A percentile compares a stretch with the other conserved stretches of the same genome.
Conservation (phyloP, 208 protist species). For the Naegleria lovaniensis region DNA sequence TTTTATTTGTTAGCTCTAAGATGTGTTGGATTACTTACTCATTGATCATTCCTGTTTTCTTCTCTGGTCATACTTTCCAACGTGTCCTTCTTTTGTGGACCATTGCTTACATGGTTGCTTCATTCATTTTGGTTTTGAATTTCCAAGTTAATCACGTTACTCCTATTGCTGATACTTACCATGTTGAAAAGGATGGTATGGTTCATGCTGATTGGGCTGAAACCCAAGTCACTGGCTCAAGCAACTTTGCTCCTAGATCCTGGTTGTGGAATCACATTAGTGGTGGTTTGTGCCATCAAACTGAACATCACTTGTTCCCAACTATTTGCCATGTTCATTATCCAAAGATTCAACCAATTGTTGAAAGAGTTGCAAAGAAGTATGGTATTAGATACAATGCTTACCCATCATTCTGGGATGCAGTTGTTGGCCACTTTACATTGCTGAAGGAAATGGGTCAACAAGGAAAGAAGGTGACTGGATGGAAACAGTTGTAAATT, state of each 20-base stretch:
- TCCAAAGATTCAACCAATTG: slow-evolving; percentile 60
- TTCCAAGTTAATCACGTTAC: slow-evolving; percentile 31
- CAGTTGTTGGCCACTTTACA: neutral
- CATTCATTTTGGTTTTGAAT: slow-evolving; percentile 11
- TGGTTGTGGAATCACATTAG: slow-evolving; percentile 43
- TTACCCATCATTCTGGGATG: slow-evolving; percentile 4
- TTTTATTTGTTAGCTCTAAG: slow-evolving; percentile 3
- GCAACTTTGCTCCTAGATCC: slow-evolving; percentile 21
- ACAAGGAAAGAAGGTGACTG: neutral
- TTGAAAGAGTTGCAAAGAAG: slow-evolving; percentile 58
- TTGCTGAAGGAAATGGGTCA: slow-evolving; percentile 11
- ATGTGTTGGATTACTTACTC: neutral
- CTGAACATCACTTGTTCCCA: slow-evolving; percentile 76
- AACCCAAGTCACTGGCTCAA: neutral
- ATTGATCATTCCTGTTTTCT: neutral
- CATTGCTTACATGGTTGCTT: neutral
- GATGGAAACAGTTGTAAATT: neutral
- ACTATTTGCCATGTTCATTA: slow-evolving; percentile 72
- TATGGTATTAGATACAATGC: slow-evolving; percentile 53
- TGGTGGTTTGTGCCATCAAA: slow-evolving; percentile 75
- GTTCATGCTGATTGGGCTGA: slow-evolving; percentile 19
- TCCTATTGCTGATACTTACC: neutral
- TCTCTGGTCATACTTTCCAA: neutral
- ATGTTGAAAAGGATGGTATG: slow-evolving; percentile 4
- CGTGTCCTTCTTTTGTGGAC: neutral